Conservation (phyloP, 306 rosid genomes). For the Cucurbita moschata region DNA sequence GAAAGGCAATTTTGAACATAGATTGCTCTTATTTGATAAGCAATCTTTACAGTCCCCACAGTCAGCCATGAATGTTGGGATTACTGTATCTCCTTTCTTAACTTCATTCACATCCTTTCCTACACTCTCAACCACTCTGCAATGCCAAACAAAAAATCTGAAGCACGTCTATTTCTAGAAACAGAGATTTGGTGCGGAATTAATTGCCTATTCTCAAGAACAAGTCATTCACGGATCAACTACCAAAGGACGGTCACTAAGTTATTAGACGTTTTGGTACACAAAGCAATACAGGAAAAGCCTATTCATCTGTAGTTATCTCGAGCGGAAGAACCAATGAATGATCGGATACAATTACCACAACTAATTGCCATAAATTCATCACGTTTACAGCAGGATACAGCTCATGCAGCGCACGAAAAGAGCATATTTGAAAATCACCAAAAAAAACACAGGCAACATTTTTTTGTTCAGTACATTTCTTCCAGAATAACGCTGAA, state of each 20-base stretch:
- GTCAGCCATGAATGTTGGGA: conserved; percentile 56
- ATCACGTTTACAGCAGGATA: not conserved
- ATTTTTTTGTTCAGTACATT: not conserved
- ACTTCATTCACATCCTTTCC: conserved; percentile 60
- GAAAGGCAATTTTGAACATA: conserved; percentile 52
- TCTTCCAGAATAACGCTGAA: not conserved
- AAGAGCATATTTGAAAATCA: not conserved
- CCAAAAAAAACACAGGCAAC: not conserved
- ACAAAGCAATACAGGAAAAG: not conserved
- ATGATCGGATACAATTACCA: not conserved
- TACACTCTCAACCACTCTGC: conserved; percentile 70
- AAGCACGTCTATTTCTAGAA: not conserved
- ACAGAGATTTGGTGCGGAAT: not conserved
- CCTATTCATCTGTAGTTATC: not conserved
- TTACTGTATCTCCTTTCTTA: conserved; percentile 52
- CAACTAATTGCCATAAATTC: not conserved
- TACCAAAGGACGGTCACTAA: not conserved
- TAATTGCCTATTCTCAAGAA: not conserved
- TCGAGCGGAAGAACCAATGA: not conserved
- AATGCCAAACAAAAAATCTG: not conserved
- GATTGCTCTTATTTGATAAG: conserved; percentile 53
- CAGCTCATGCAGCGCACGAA: not conserved
- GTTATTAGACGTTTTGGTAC: not conserved
- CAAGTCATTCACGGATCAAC: not conserved
- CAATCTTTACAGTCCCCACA: conserved; percentile 64